Evolutionary conservation across 176 grass and related monocot species (phyloP).

Genomic region (Aegilops bicornis): DNA sequence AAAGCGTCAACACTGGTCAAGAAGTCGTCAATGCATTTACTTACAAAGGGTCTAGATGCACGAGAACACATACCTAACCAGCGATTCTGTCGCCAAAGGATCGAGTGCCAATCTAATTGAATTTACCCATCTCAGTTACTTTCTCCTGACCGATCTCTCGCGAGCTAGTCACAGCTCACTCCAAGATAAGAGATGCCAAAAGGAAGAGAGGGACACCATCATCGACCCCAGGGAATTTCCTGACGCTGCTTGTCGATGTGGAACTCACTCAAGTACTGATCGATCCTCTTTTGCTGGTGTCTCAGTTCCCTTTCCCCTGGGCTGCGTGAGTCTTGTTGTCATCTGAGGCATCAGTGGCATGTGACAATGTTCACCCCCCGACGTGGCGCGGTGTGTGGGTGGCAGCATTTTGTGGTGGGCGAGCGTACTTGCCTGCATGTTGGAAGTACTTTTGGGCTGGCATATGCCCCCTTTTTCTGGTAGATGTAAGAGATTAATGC

Average conservation of each 20-base stretch:
- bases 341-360: not conserved
- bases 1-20: not conserved
- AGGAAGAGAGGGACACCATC: constrained; percentile 16
- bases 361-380: constrained; percentile 12
- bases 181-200: constrained; percentile 26
- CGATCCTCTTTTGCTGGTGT: not conserved
- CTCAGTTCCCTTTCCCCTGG: not conserved
- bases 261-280: constrained; percentile 25
- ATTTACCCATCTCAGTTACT: not conserved
- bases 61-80: not conserved
- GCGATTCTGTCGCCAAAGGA: not conserved
- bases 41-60: not conserved
- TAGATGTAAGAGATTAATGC: not conserved
- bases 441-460: not conserved
- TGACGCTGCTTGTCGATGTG: constrained; percentile 28
- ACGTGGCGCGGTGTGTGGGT: not conserved
- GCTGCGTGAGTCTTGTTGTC: not conserved
- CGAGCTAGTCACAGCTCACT: not conserved
- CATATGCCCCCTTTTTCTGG: not conserved
- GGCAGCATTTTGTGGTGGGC: not conserved
- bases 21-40: not conserved
- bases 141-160: not conserved
- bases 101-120: not conserved
- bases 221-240: not conserved
- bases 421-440: not conserved